Evolutionary conservation across 495 filamentous ascomycete genomes (phyloP).

Genomic region (Penicillium odoratum): DNA sequence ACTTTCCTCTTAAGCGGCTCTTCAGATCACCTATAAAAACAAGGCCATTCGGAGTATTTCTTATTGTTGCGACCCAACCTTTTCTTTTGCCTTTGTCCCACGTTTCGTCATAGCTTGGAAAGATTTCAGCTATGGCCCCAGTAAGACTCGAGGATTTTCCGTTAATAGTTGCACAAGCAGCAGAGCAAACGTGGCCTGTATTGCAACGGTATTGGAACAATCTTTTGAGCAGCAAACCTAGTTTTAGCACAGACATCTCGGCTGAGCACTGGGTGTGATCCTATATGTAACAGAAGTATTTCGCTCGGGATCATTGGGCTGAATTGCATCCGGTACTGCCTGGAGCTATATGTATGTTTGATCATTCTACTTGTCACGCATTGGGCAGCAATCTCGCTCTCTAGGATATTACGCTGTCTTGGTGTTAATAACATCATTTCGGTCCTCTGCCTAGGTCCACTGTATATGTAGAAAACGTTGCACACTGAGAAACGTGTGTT

Average conservation of each 20-base stretch:
- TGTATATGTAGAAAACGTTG: too few relatives aligned
- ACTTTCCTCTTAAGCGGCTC: background rate
- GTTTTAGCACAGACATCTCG: background rate
- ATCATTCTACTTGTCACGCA: background rate
- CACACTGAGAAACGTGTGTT: too few relatives aligned
- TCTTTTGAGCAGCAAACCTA: background rate
- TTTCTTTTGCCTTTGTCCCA: background rate
- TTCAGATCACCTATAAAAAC: background rate
- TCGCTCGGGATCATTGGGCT: background rate
- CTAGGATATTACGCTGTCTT: too few relatives aligned
- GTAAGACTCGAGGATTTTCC: constrained; percentile 13
- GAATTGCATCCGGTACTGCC: constrained; percentile 1
- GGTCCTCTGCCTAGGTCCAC: too few relatives aligned
- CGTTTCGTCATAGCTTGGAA: constrained; percentile 1
- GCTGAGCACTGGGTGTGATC: background rate
- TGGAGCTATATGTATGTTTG: background rate
- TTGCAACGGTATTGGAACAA: constrained; percentile 26
- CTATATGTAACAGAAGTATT: background rate
- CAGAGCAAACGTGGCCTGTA: constrained; percentile 16
- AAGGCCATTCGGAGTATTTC: background rate
- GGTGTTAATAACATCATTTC: too few relatives aligned
- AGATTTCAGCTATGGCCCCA: background rate
- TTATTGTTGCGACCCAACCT: background rate
- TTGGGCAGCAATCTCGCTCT: constrained; percentile 1
- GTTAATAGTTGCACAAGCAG: constrained; percentile 18